These are phyloP conservation scores for Neurospora sp. DNA, from an alignment of 495 filamentous ascomycete genomes.

Conservation along the genomic window DNA sequence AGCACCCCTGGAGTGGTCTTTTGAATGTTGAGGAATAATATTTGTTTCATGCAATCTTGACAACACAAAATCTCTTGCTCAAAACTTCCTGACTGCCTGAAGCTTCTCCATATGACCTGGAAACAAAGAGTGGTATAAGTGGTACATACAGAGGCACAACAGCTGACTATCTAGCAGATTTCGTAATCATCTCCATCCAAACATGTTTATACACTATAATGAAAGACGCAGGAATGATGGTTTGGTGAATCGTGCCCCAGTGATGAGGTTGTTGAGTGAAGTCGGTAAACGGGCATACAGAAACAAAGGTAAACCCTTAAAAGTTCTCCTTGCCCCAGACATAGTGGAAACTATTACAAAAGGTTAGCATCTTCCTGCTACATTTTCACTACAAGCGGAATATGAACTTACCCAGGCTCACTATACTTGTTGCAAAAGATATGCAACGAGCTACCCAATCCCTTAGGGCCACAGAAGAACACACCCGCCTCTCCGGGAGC, in stretches of 20 bases:
- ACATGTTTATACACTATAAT: neutral
- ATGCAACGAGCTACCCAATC: conserved; percentile 56
- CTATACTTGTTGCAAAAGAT: conserved; percentile 71
- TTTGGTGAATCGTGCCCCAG: neutral
- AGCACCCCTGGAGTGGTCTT: neutral
- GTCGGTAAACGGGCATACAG: neutral
- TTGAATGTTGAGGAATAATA: neutral
- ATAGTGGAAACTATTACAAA: conserved; percentile 39
- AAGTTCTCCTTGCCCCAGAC: conserved; percentile 76
- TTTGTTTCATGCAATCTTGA: neutral
- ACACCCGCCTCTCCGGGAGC: conserved; percentile 62
- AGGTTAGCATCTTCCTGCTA: neutral
- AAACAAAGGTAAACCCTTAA: conserved; percentile 23
- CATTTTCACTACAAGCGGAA: neutral
- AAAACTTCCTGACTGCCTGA: neutral
- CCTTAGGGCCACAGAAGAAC: conserved; percentile 72
- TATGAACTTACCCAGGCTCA: conserved; percentile 50
- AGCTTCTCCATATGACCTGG: neutral
- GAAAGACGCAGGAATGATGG: neutral
- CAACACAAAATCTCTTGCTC: neutral
- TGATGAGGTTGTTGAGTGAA: neutral
- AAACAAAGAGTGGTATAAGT: neutral
- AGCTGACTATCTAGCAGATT: neutral
- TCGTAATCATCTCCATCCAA: neutral
- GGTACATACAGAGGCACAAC: neutral